Base-by-base conservation (phyloP, 345 rosid species). In the Brassica rapa region DNA sequence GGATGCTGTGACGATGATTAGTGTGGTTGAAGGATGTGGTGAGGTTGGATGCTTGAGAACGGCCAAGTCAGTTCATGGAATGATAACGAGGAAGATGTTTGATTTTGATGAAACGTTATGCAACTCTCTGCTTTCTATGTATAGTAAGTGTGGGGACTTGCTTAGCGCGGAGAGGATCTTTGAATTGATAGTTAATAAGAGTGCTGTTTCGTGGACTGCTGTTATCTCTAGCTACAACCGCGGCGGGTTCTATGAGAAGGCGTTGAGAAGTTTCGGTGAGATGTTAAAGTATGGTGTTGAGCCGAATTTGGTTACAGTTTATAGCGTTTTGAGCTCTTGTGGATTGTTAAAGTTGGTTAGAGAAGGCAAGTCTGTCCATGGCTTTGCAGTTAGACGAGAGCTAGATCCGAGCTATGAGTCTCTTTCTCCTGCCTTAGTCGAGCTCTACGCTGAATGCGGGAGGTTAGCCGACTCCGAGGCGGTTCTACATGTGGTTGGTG, bases 341-440 rank as follows among this genome's bases (percentile, higher is more conserved):
- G 82, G 85, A 14, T 85, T 87, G 71, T 71, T 87, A 77, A 80
- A 86, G 63, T 83, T 83, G 81, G 81, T 88, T 66, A 83, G 80
- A 71, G 89, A 82, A 82, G 98, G 97, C 66, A 88, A 85, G 81
- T 89, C 88, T 0, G 87, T 91, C 70, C 98, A 92, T 75, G 84
- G 95, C 76, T 88, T 84, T 77, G 82, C 79, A 23, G 65, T 89
- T 35, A 87, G 84, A 82, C 88, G 70, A 71, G 79, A 68, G 68
- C 37, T 81, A 33, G 86, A 87, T 60, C 80, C 80, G 0, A 66
- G 77, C 3, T 85, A 75, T 29, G 87, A 89, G 71, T 85, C 72
- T 76, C 68, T 88, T 68, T 91, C 91, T n/a, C 90, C 91, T 2
- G 87, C 85, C 62, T 72, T 89, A 51, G 80, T 92, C 57, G 93